Conservation (phyloP, 148 eudicot genomes). For the Chenopodium berlandieri region DNA sequence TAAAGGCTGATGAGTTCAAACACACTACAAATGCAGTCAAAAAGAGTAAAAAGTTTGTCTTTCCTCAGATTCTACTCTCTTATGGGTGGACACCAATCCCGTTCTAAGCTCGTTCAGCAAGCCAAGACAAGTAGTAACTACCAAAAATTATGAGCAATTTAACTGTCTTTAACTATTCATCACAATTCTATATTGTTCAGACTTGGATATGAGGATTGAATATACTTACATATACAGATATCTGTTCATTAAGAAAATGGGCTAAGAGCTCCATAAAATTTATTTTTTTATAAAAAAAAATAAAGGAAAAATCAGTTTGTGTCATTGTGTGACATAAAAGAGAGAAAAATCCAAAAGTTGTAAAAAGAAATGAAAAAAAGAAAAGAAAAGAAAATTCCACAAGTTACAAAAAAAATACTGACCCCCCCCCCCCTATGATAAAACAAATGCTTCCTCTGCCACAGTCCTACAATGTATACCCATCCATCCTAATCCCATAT, state of each 20-base stretch:
- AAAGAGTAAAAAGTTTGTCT: background rate
- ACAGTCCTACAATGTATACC: too few species aligned
- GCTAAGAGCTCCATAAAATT: background rate
- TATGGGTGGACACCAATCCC: background rate
- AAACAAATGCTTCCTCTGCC: too few species aligned
- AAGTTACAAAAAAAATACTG: too few species aligned
- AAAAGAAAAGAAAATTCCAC: too few species aligned
- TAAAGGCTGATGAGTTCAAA: background rate
- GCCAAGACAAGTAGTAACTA: background rate
- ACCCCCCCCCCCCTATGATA: too few species aligned
- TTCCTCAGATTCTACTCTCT: background rate
- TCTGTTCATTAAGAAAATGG: background rate
- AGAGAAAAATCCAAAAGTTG: background rate
- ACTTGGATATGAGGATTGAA: background rate
- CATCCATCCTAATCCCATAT: too few species aligned
- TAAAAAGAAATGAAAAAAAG: background rate
- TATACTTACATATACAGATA: background rate
- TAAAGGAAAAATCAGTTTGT: too few species aligned
- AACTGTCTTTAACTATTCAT: background rate
- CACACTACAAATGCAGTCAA: background rate
- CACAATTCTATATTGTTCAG: background rate
- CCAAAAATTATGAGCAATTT: background rate
- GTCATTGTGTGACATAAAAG: too few species aligned
- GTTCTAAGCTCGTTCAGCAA: background rate
- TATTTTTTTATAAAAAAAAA: too few species aligned